phyloP scores from a whole-genome alignment of 257 asterid genomes.

The Nicotiana obtusifolia region DNA sequence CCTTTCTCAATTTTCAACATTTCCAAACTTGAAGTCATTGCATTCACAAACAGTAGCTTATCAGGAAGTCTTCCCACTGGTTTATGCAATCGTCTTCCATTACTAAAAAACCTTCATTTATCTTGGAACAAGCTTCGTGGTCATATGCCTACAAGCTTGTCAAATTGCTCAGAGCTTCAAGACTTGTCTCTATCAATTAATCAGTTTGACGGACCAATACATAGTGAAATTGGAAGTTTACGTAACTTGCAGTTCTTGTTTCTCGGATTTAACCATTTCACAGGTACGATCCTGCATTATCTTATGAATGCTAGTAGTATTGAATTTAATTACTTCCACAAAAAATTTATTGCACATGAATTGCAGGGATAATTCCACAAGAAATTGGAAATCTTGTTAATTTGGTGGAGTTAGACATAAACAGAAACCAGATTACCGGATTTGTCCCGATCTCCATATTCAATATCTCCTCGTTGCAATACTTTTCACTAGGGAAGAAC shows the following conservation, averaged over 20 bases:
- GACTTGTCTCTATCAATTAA: too few relatives aligned
- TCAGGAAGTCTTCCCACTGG: not conserved
- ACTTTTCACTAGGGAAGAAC: slow-evolving; percentile 6
- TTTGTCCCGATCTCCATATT: not conserved
- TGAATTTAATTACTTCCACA: not conserved
- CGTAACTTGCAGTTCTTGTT: not conserved
- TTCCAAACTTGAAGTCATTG: not conserved
- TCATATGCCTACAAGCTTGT: too few relatives aligned
- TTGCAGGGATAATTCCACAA: too few relatives aligned
- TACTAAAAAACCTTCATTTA: too few relatives aligned
- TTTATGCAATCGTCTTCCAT: too few relatives aligned
- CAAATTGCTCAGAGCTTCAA: too few relatives aligned
- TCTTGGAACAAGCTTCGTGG: too few relatives aligned
- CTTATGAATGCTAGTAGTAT: not conserved
- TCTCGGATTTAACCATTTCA: not conserved
- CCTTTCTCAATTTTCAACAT: not conserved
- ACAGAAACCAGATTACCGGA: slow-evolving; percentile 9
- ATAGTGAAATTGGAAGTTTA: not conserved
- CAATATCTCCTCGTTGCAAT: slow-evolving; percentile 15
- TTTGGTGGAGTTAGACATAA: slow-evolving; percentile 1
- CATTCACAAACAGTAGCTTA: not conserved
- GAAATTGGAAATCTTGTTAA: not conserved
- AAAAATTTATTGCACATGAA: too few relatives aligned
- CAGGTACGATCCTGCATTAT: not conserved
- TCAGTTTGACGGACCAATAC: not conserved